Evolutionary conservation across 768 basidiomycete species (phyloP), one percentile per base, ranked within the genome.

Genomic region (Pulveroboletus sp.): DNA sequence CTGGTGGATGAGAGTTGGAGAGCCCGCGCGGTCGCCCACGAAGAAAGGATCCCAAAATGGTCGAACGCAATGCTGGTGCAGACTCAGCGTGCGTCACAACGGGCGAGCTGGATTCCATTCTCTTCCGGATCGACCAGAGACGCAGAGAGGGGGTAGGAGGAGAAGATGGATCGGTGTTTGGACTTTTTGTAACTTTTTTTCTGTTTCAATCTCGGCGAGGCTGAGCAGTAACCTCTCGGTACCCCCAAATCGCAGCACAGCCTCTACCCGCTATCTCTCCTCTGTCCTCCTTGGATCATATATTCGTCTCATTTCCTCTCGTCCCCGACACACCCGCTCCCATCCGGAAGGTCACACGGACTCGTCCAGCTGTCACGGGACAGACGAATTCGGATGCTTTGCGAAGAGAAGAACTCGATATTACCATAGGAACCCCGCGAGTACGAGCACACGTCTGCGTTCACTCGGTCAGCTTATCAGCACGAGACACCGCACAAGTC

Each of bases 21-120:
- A 77, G 71, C 64, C 83, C 85, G 58, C 84, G 76, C 15, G 84
- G 84, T 54, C 86, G 73, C 40, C 79, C 80, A 51, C 86, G 81
- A 53, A 89, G 74, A 66, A 88, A 81, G 45, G 82, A 82, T 51
- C 84, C 81, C 41, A 89, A 76, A 65, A 89, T 86, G 53, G 82
- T 82, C 54, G 65, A 58, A 49, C 85, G 74, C 31, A 76, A 64
- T 6, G 66, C 66, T 35, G 69, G 63, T 35, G 68, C 63, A 35
- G 71, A 49, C 47, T 65, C 68, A 49, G 54, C 53, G 47, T 55
- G 49, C 43, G 49, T 44, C 32, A 51, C 45, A 31, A 61, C 38
- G 14, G 38, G 54, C 6, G 46, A 45, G 14, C 32, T 42, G 28
- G 50, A 45, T 26, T 54, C 54, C 60, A 61, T 61, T 36, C 38